Base-by-base conservation (phyloP, 495 filamentous ascomycete species). In the Penicillium coprophilum region DNA sequence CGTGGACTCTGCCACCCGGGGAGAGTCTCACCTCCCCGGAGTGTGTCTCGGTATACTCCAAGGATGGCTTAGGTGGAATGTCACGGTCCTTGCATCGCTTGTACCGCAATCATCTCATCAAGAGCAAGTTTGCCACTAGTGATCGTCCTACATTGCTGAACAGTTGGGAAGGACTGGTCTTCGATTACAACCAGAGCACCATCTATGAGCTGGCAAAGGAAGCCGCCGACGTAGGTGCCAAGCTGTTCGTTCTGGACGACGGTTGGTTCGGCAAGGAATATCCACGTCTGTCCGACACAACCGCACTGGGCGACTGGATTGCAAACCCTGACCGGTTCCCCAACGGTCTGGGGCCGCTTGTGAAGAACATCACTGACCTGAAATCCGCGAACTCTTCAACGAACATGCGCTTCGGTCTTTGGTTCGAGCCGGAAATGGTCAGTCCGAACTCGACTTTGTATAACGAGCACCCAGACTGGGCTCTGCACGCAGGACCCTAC, bases 341-440 rank as follows among this genome's bases (percentile, higher is more conserved):
- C 0, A 56, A 81, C n/a, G 80, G 80, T 2, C 64, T 84, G 0
- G 58, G 50, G 0, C 70, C 75, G 0, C 68, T 78, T 15, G 73
- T 82, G 15, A 57, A 68, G 2, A 66, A 73, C 0, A 70, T 82
- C 46, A 80, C 78, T 1, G 64, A 58, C 8, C 67, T 82, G 7
- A 76, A 64, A 7, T 62, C 73, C 4, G 64, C 65, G 3, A 75
- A 78, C 46, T 67, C 78, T 0, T 75, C 77, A 0, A 63, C 61
- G 0, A 63, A 74, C 6, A 61, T 84, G 46, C 68, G 71, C 36
- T 83, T 84, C 46, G 81, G 81, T 12, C 70, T 84, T 19, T 84
- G 80, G 80, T 65, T 84, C 4, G 81, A 84, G 59, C 81, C 80
- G 0, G 80, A 84, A 50, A 84, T 84, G 80, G 78, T 84, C 50